Base-by-base conservation (phyloP, 2,329 filamentous ascomycete genomes). In the Furcasterigmium furcatum region DNA sequence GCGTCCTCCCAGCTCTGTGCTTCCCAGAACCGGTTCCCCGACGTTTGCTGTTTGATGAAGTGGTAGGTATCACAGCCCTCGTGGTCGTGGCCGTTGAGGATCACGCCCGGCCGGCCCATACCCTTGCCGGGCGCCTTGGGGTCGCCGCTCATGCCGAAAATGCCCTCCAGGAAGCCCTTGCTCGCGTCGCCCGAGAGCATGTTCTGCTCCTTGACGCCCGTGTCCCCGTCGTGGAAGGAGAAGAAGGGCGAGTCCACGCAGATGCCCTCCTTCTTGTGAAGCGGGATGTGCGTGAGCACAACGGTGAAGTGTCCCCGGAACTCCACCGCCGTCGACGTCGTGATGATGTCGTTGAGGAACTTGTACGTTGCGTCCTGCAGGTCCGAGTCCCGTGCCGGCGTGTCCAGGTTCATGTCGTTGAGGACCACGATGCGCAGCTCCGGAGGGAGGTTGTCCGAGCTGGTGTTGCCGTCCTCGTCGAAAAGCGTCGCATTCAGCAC, bases 21-120 rank as follows among this genome's bases (percentile, higher is more conserved):
- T 55, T 80, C 65, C 79, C 79, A 83, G 9, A 58, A 56, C 3
- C 74, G 67, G 2, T 61, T 61, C 1, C 59, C 49, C 2, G 55
- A 52, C 40, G 71, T 62, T 14, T 74, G 76, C 58, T 85, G 82
- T 63, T 88, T 84, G 60, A 90, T 76, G 58, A 79, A 92, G 70
- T 99, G 94, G 58, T 87, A 86, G 8, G 85, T 87, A 64, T 97
- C 91, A 61, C 94, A 99, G 7, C 94, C 94, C 55, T 88, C 88
- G 63, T 99, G 94, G 60, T 99, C 94, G 62, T 99, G 94, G 0
- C 94, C 94, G 41, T 91, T 96, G 32, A 99, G 68, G 21, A 99
- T 83, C 6, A 97, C 69, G 1, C 92, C 91, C 9, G 73, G 77
- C 14, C 89, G 75, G 2, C 90, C 89, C 43, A 70, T 68, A 1